phyloP scores from a whole-genome alignment of 306 rosid species.

The Quillaja saponaria region DNA sequence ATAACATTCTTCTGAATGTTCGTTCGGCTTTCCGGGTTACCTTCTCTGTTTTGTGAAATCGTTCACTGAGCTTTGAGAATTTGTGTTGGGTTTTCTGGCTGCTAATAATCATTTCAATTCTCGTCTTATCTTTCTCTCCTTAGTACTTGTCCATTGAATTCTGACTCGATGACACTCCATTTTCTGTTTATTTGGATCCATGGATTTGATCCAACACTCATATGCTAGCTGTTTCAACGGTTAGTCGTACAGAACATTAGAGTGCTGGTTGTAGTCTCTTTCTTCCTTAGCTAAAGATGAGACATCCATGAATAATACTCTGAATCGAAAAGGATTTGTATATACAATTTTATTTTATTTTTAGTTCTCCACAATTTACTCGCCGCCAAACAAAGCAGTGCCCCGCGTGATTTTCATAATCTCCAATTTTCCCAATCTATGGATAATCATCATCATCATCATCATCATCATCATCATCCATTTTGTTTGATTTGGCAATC shows the following conservation, averaged over 20 bases:
- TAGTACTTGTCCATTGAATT: background rate
- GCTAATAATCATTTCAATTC: background rate
- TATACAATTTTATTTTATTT: background rate
- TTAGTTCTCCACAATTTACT: slow-evolving; percentile 20
- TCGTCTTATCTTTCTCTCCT: background rate
- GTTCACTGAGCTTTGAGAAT: background rate
- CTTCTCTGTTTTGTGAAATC: background rate
- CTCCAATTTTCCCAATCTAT: slow-evolving; percentile 7
- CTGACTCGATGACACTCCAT: background rate
- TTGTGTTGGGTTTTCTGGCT: background rate
- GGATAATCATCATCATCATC: slow-evolving; percentile 12
- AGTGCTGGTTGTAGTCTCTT: background rate
- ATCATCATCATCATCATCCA: background rate
- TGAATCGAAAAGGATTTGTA: background rate
- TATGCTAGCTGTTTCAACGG: slow-evolving; percentile 4
- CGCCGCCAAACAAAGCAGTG: slow-evolving; percentile 11
- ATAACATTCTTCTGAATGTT: background rate
- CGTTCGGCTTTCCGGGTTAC: background rate
- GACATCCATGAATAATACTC: slow-evolving; percentile 3
- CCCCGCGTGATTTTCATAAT: slow-evolving; percentile 1
- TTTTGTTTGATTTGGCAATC: background rate
- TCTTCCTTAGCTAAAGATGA: slow-evolving; percentile 3
- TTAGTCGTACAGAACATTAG: background rate
- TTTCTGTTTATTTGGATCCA: background rate
- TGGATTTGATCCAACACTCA: slow-evolving; percentile 11